Base-by-base conservation (phyloP, 78 protist genomes). In the Dictyostelium firmibasis region DNA sequence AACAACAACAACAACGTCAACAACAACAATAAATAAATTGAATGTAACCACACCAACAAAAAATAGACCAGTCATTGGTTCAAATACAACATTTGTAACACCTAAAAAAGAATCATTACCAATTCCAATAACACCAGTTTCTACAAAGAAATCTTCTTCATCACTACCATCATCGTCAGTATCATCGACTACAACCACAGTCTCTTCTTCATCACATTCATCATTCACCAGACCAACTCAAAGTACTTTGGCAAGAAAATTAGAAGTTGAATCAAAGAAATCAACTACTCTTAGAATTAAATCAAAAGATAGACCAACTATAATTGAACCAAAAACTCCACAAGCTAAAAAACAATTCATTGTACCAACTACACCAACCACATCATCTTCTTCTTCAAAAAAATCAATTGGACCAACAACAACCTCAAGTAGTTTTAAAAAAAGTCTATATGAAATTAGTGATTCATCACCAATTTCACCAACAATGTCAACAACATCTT, bases 181-280 rank as follows among this genome's bases (percentile, higher is more conserved):
- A 38, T 6, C 60, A 0, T 20, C 36, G 1, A 10, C 53, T 36
- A 43, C 64, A 0, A 14, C 83, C 1, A 14, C 43, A 1, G 3
- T 43, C 6, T 5, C 38, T 7, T 23, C 50, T 11, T 20, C 50
- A 2, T 38, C 33, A 7, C 35, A 20, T 7, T 70, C 91, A 29
- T 86, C 92, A 44, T 50, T 86, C 6, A 74, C 36, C 4, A 44
- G 76, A 86, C 92, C 92, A 31, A 86, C 92, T 14, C 92, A 72
- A 29, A 76, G 85, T 76, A 57, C 44, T 18, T 23, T 86, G 1
- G 92, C 92, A 0, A 86, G 76, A 82, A 29, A 47, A 82, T 44
- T 78, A 16, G 84, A 44, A n/a, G 70, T 78, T 4, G 84, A 38
- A 8, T n/a, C 64, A 38, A 69, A 84, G 41, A 57, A 69, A 41